Percentiles rank a stretch among this genome's conserved stretches.
These are phyloP conservation scores for Scorias spongiosa DNA, from an alignment of 2,329 filamentous ascomycete species.

Conservation along the genomic window DNA sequence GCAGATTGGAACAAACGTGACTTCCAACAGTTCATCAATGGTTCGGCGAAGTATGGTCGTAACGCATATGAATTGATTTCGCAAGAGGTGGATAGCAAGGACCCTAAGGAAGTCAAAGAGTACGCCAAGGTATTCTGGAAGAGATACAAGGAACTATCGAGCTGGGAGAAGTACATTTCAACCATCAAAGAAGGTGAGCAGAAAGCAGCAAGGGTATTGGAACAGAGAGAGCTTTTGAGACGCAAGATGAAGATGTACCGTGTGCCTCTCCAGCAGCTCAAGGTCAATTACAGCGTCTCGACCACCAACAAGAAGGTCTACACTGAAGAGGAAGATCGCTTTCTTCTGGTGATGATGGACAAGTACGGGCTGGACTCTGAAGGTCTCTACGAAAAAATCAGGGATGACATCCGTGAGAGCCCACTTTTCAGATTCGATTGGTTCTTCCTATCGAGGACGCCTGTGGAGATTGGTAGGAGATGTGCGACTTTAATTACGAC, in stretches of 20 bases:
- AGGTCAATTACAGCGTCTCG: conserved; percentile 96
- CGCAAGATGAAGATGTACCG: conserved; percentile 95
- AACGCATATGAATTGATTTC: conserved; percentile 74
- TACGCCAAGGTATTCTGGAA: conserved; percentile 97
- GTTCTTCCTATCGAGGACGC: conserved; percentile 95
- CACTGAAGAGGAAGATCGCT: conserved; percentile 94
- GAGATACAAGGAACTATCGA: conserved; percentile 76
- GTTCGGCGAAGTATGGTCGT: conserved; percentile 82
- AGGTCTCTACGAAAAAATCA: conserved; percentile 77
- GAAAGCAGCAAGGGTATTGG: conserved; percentile 71
- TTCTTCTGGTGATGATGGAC: conserved; percentile 84
- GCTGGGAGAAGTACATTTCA: conserved; percentile 76
- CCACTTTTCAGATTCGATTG: conserved; percentile 96
- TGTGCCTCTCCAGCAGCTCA: conserved; percentile 93
- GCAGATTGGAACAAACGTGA: conserved; percentile 92
- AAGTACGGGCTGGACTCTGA: conserved; percentile 85
- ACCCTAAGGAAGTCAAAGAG: conserved; percentile 64
- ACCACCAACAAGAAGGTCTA: conserved; percentile 99
- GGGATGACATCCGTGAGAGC: conserved; percentile 91
- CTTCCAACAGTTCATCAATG: conserved; percentile 96
- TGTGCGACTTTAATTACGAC: conserved; percentile 91
- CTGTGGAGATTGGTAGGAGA: conserved; percentile 77
- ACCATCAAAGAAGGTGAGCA: conserved; percentile 90
- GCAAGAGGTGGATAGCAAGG: conserved; percentile 83
- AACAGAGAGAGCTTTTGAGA: conserved; percentile 81